Base-by-base conservation (phyloP, 164 flowering plant species). In the Paratinospora sagittata region DNA sequence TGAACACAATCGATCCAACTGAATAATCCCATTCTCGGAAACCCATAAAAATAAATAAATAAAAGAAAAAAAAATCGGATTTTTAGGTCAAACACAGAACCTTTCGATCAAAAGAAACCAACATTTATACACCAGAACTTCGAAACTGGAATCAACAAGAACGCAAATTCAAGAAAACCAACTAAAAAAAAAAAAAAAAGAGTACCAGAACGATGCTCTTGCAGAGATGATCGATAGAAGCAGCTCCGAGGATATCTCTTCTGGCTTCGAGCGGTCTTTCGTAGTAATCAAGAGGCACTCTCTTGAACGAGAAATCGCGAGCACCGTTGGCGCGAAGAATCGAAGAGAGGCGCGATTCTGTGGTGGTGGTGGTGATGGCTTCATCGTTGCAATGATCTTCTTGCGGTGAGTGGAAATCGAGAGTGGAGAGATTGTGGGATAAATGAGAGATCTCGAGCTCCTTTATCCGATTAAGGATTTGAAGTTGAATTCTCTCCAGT, bases 131-230 rank as follows among this genome's bases (percentile, higher is more conserved):
- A 17, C 24, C 4, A 13, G 47, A 62, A 67, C 33, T 30, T 30
- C 36, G 45, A 45, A 62, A 61, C 26, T 19, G 3, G 27, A 47
- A 66, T 6, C 36, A 36, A 21, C 0, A 7, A 36, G 19, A 61
- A n/a, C 2, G 49, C 10, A 34, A 67, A 69, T 57, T 21, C 9
- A 21, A 27, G 14, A 8, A 26, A 63, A 41, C 13, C 65, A 47
- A 21, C 19, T 16, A 11, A 23, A 6, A n/a, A 2, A 19, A 34
- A 58, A 13, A 11, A 23, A 6, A n/a, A 2, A 19, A 34, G 49
- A 13, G 6, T 77, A 91, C 97, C 83, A 96, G 71, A 27, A 96
- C 99, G 74, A 96, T 96, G 89, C 92, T 91, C 79, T 96, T 93
- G 88, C 99, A 96, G 74, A 96, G 92, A 77, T 96, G 99, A 67